These are phyloP conservation scores for Boletus bicolor DNA, from an alignment of 768 basidiomycete genomes.

Conservation along the genomic window DNA sequence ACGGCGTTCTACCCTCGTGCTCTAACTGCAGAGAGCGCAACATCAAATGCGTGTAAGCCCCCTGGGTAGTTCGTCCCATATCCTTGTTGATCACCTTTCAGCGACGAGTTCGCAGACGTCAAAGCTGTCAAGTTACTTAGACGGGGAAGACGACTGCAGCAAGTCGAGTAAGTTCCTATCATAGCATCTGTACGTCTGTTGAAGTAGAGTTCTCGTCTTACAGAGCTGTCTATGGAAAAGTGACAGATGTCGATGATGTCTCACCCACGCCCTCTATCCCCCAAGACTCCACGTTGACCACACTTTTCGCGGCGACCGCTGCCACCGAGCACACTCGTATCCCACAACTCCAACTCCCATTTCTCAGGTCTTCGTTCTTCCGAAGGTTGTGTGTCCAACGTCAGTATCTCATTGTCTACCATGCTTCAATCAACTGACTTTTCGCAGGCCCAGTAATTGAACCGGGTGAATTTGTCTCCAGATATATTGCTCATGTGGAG, in stretches of 20 bases:
- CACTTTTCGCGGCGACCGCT: slow-evolving; percentile 4
- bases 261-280: slow-evolving; percentile 16
- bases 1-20: slow-evolving; percentile 52
- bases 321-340: slow-evolving; percentile 42
- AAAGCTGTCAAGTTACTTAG: slow-evolving; percentile 85
- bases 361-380: slow-evolving; percentile 86
- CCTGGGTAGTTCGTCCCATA: not conserved
- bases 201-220: slow-evolving; percentile 3
- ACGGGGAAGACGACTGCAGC: slow-evolving; percentile 75
- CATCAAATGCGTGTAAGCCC: slow-evolving; percentile 87
- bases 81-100: slow-evolving; percentile 30
- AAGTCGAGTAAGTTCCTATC: slow-evolving; percentile 66
- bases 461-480: slow-evolving; percentile 69
- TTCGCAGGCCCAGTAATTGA: slow-evolving; percentile 80
- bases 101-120: slow-evolving; percentile 89
- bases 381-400: slow-evolving; percentile 81
- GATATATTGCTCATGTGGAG: slow-evolving; percentile 65
- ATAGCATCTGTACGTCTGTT: not conserved
- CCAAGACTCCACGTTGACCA: slow-evolving; percentile 19
- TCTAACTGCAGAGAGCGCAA: slow-evolving; percentile 89
- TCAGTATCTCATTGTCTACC: slow-evolving; percentile 35
- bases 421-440: slow-evolving; percentile 5
- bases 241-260: slow-evolving; percentile 38
- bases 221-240: slow-evolving; percentile 79
- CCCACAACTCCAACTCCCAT: slow-evolving; percentile 70